Evolutionary conservation across 2,329 filamentous ascomycete species (phyloP).

Genomic region (Incumbomyces delicatus): DNA sequence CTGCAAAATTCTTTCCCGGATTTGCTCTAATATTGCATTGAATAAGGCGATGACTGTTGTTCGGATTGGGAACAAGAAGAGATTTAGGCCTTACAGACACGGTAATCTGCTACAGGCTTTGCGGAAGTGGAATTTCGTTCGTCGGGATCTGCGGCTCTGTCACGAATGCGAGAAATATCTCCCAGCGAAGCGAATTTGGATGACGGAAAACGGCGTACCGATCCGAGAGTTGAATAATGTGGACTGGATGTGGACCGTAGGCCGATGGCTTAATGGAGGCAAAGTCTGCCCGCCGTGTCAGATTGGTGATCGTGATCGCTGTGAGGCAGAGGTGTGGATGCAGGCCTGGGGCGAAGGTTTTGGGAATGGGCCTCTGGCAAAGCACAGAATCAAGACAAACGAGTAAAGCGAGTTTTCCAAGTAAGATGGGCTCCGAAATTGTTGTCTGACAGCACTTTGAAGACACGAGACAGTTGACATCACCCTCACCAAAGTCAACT

Average conservation of each 20-base stretch:
- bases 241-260: slow-evolving; percentile 6
- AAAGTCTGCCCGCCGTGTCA: slow-evolving; percentile 4
- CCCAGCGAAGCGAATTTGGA: slow-evolving; percentile 6
- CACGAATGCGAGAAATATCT: slow-evolving; percentile 7
- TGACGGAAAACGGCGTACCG: not conserved
- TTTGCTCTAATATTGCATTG: not conserved
- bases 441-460: too few relatives aligned
- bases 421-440: not conserved
- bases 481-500: not conserved
- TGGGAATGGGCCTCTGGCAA: not conserved
- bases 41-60: not conserved
- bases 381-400: not conserved
- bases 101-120: not conserved
- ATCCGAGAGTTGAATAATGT: slow-evolving; percentile 1
- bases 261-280: slow-evolving; percentile 3
- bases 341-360: slow-evolving; percentile 1
- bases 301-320: not conserved
- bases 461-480: not conserved
- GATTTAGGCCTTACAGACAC: not conserved
- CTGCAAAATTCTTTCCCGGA: slow-evolving; percentile 1
- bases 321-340: slow-evolving; percentile 1
- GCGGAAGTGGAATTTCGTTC: slow-evolving; percentile 5
- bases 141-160: slow-evolving; percentile 2
- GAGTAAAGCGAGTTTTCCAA: not conserved
- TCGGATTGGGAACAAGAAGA: not conserved